Base-by-base conservation (phyloP, 208 protist genomes). In the Trypanosoma caninum region DNA sequence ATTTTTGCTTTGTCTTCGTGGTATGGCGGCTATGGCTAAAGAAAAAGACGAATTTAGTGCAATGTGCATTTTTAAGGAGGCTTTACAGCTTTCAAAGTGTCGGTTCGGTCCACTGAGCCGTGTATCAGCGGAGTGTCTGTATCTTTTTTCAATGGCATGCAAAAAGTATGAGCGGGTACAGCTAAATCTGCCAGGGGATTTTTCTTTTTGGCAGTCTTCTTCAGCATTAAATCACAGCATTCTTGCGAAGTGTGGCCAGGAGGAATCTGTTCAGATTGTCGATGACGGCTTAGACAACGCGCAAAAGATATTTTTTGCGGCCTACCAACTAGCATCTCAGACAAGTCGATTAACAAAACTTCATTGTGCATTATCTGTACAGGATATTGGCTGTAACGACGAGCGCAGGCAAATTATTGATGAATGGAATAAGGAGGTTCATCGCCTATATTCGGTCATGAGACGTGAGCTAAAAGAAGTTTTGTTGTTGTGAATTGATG, bases 1-100 rank as follows among this genome's bases (percentile, higher is more conserved):
- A 5, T 59, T 84, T 16, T 67, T 78, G 30, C 72, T 67, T 20
- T 69, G 84, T 4, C 67, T 89, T 10, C 72, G 65, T 25, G 78
- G 77, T 10, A 41, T 71, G 1, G 33, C 54, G 44, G 50, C 69
- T 23, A 55, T 85, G 11, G 65, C 45, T 14, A 76, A 78, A 27
- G 76, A 80, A 42, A 67, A 59, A 31, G 82, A 89, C 41, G 82
- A 80, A 48, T 56, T 69, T 18, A 57, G 63, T 6, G 74, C 82
- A 0, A 63, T 52, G 9, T 62, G 59, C n/a, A 37, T 58, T 18
- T 65, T 88, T 46, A 74, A 69, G 20, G 51, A 69, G 30, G 69
- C 66, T 20, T 56, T 67, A 28, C 57, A 79, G 42, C 51, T 58
- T 16, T 57, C 77, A 7, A 74, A 67, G 30, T 33, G 33, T 18